Evolutionary conservation across 225 moss, liverwort and hornwort genomes (phyloP).

Genomic region (Climacium dendroides): DNA sequence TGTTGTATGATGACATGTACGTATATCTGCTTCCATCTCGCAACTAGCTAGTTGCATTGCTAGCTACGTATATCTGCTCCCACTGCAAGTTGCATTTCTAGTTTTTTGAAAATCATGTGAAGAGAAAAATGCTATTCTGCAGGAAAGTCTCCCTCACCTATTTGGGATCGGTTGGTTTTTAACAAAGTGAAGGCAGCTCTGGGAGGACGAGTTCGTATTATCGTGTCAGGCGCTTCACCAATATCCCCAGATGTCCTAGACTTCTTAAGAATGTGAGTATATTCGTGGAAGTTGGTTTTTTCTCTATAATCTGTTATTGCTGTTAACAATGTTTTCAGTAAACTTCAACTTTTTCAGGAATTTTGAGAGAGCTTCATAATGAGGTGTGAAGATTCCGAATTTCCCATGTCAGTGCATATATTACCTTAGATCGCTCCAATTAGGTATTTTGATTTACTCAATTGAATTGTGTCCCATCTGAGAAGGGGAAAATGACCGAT

Average conservation of each 20-base stretch:
- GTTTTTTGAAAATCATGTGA: constrained; percentile 34
- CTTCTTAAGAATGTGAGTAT: constrained; percentile 68
- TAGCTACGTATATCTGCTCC: neutral
- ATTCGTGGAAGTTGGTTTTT: neutral
- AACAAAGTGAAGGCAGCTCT: constrained; percentile 78
- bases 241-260: constrained; percentile 84
- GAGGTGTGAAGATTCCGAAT: neutral
- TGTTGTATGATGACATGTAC: neutral
- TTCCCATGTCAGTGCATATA: neutral
- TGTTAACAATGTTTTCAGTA: neutral
- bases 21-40: neutral
- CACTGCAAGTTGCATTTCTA: neutral
- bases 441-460: neutral
- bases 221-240: constrained; percentile 86
- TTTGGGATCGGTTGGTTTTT: constrained; percentile 95
- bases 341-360: neutral
- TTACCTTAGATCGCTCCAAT: neutral
- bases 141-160: constrained; percentile 75
- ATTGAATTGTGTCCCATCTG: neutral
- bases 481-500: neutral
- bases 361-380: neutral
- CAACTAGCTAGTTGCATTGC: no score
- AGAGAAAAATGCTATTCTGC: neutral
- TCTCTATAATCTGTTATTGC: neutral
- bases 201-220: constrained; percentile 76